Evolutionary conservation across 139 green algal species (phyloP).

Genomic region (Volvox africanus): DNA sequence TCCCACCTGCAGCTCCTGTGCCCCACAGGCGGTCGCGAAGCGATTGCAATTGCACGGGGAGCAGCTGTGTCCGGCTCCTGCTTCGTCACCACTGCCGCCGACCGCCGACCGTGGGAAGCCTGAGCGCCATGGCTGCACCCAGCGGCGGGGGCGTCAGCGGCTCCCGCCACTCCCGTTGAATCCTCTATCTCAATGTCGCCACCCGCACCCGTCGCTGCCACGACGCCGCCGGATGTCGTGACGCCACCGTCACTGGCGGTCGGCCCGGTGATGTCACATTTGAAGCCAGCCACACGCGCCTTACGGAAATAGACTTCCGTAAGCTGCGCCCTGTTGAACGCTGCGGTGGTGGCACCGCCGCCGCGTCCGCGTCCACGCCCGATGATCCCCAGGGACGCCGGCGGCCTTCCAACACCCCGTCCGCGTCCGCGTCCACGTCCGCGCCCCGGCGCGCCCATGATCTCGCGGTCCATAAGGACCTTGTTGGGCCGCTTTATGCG

Average conservation of each 20-base stretch:
- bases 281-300: neutral
- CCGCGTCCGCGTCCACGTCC: conserved; percentile 22
- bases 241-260: neutral
- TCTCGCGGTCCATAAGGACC: neutral
- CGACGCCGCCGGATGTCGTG: too few relatives aligned
- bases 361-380: neutral
- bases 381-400: neutral
- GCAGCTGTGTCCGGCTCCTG: too few relatives aligned
- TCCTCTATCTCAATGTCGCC: neutral
- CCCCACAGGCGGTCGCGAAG: too few relatives aligned
- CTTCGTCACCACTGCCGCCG: too few relatives aligned
- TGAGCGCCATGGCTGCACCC: neutral
- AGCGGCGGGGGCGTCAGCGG: neutral
- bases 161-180: neutral
- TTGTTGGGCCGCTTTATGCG: conserved; percentile 37
- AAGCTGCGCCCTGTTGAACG: neutral
- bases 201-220: neutral
- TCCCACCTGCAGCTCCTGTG: neutral
- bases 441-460: neutral
- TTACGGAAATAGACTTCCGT: conserved; percentile 1
- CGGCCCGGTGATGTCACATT: neutral
- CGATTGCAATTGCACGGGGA: too few relatives aligned
- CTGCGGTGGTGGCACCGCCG: neutral
- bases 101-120: neutral
- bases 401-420: neutral